Base-by-base conservation (phyloP, 2,329 filamentous ascomycete species). In the Colletotrichum euphorbiae region DNA sequence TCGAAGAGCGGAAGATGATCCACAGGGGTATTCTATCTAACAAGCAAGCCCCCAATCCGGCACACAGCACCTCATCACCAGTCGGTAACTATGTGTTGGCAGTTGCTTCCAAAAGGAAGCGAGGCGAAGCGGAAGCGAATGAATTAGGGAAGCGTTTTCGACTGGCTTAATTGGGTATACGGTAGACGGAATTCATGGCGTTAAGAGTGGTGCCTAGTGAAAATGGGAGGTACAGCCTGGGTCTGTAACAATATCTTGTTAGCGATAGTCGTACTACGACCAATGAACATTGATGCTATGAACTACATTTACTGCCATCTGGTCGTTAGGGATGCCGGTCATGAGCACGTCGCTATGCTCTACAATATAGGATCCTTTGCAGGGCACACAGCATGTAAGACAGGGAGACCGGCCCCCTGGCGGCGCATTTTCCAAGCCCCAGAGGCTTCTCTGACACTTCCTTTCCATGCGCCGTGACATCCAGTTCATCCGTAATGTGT, bases 1-100 rank as follows among this genome's bases (percentile, higher is more conserved):
- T 82, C 45, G 81, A 85, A 72, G 78, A 81, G 71, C 74, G 75
- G 63, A 80, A 75, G 73, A 75, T 79, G 42, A 70, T 59, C 19
- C 69, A 43, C 4, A 40, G 17, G n/a, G 67, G 56, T 33, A 11
- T n/a, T 52, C 66, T 51, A 8, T 21, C 8, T 54, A 15, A 21
- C 1, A 31, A 42, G 24, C 15, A 28, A 8, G 31, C 42, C 56
- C 55, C 48, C 42, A 54, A 56, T n/a, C 50, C 42, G 43, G 56
- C 36, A 36, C 43, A 36, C 12, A 33, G 45, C 50, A 64, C 24
- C 17, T 63, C 45, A 9, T 28, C 60, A 65, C 36, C 63, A 48
- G 9, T 48, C 24, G 69, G n/a, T 3, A 52, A 40, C 13, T 55
- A 40, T 43, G 31, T 62, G 50, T 69, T 57, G 36, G 61, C 62